Conservation (phyloP, 1,284 basidiomycete species). For the Phlebopus sp. region DNA sequence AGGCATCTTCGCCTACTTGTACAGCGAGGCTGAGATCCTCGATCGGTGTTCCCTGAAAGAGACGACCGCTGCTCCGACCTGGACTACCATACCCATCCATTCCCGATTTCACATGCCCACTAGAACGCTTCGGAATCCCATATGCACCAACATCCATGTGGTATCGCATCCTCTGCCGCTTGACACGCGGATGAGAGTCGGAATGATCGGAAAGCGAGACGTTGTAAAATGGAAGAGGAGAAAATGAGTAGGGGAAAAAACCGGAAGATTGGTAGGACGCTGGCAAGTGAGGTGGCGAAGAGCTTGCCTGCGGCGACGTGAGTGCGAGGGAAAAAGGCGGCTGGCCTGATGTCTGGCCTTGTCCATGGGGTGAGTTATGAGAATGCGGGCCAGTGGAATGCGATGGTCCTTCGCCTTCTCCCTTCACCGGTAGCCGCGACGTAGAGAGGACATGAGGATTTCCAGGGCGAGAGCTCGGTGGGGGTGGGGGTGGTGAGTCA, state of each 20-base stretch:
- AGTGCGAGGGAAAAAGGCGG: constrained; percentile 43
- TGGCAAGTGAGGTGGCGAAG: constrained; percentile 33
- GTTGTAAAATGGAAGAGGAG: constrained; percentile 27
- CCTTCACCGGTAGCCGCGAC: constrained; percentile 47
- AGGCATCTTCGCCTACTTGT: constrained; percentile 84
- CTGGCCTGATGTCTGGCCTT: constrained; percentile 31
- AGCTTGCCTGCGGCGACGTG: constrained; percentile 40
- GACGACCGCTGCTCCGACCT: constrained; percentile 13
- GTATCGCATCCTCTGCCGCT: constrained; percentile 46
- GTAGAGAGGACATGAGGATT: constrained; percentile 41
- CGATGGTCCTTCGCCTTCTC: constrained; percentile 42
- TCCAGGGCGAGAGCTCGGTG: constrained; percentile 38
- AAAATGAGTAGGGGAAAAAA: constrained; percentile 34
- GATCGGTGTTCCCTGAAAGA: constrained; percentile 22
- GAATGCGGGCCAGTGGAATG: constrained; percentile 26
- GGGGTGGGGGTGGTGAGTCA: constrained; percentile 41
- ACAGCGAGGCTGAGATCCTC: constrained; percentile 51
- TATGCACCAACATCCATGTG: constrained; percentile 74
- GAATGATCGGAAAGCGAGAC: constrained; percentile 27
- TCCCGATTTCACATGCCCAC: constrained; percentile 31
- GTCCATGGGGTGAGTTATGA: constrained; percentile 28
- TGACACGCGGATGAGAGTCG: constrained; percentile 31
- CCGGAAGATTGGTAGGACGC: constrained; percentile 40
- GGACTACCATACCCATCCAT: constrained; percentile 13
- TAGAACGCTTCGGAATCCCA: constrained; percentile 52